Conservation (phyloP, 768 basidiomycete species). For the Porpolomopsis calyptriformis region DNA sequence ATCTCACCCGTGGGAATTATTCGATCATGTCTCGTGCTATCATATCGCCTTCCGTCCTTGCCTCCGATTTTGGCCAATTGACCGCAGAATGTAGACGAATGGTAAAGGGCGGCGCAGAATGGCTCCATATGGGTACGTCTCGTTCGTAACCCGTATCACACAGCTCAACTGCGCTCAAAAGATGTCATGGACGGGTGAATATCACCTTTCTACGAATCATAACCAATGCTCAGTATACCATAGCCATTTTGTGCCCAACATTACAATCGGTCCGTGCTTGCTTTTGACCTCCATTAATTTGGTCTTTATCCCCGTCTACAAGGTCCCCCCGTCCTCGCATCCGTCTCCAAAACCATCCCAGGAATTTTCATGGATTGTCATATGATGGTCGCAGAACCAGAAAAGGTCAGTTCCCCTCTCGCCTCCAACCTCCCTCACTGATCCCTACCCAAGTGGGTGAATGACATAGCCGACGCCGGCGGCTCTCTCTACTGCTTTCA, state of each 20-base stretch:
- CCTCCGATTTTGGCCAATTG: constrained; percentile 93
- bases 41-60: constrained; percentile 94
- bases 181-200: constrained; percentile 95
- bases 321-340: constrained; percentile 84
- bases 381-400: constrained; percentile 98
- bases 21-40: constrained; percentile 71
- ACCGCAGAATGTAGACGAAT: constrained; percentile 93
- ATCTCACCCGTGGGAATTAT: too few relatives aligned
- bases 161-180: constrained; percentile 19
- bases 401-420: constrained; percentile 43
- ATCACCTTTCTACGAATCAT: not conserved
- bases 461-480: constrained; percentile 91
- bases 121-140: constrained; percentile 89
- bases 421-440: not conserved
- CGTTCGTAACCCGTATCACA: not conserved
- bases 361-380: constrained; percentile 99
- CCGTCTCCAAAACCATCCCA: constrained; percentile 77
- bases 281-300: constrained; percentile 9
- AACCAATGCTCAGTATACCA: constrained; percentile 1
- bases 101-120: constrained; percentile 91
- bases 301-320: constrained; percentile 8
- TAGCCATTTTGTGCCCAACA: constrained; percentile 97
- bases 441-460: constrained; percentile 69
- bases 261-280: constrained; percentile 75
- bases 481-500: constrained; percentile 96